phyloP scores from a whole-genome alignment of 352 stramenopile genomes.

The Globisporangium spinosum region DNA sequence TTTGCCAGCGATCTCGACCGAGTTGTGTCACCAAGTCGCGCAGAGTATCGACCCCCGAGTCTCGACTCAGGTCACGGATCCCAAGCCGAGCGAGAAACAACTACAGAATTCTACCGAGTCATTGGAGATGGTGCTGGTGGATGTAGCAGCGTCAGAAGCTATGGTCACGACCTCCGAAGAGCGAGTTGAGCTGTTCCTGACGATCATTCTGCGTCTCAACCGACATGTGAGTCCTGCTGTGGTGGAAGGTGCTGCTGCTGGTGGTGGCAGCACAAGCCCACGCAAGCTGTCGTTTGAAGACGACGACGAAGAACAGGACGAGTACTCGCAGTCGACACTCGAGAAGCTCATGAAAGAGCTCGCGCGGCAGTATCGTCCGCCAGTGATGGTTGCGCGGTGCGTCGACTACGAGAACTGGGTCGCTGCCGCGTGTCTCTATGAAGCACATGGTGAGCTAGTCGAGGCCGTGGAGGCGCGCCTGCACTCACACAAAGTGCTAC shows the following conservation, averaged over 20 bases:
- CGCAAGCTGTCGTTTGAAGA: background rate
- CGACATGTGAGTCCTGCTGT: background rate
- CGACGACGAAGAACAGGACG: conserved; percentile 9
- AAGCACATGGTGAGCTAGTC: conserved; percentile 75
- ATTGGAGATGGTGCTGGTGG: conserved; percentile 1
- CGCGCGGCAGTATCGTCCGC: conserved; percentile 63
- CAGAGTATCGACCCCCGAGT: conserved; percentile 38
- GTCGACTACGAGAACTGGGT: conserved; percentile 83
- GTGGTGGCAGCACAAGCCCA: background rate
- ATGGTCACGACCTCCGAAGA: conserved; percentile 43
- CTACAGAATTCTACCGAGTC: background rate
- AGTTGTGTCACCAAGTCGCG: conserved; percentile 37
- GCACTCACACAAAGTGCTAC: conserved; percentile 51
- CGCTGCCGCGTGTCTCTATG: conserved; percentile 69
- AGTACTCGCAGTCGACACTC: conserved; percentile 49
- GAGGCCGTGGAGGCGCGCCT: conserved; percentile 83
- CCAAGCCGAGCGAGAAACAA: conserved; percentile 2
- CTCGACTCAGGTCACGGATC: background rate
- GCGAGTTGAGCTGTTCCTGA: conserved; percentile 73
- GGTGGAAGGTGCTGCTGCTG: background rate
- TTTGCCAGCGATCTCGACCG: conserved; percentile 32
- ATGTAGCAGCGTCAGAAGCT: conserved; percentile 48
- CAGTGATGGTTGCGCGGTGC: conserved; percentile 72
- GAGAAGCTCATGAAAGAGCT: conserved; percentile 54
- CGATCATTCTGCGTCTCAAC: conserved; percentile 63